A percentile compares a stretch with the other conserved stretches of the same genome.
Evolutionary conservation across 257 asterid genomes (phyloP).

Genomic region (Solanum commersonii): DNA sequence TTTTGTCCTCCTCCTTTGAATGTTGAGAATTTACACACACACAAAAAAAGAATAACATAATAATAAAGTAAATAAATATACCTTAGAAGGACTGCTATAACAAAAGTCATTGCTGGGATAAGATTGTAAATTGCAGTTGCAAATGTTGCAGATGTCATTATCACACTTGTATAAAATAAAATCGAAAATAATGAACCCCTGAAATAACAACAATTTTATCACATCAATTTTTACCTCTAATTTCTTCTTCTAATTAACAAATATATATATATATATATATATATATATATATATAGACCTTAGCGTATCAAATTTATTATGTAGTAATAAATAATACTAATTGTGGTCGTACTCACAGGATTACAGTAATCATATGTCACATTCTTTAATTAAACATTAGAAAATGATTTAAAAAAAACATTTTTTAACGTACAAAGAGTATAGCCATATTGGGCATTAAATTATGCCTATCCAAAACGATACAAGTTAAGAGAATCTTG

Average conservation of each 20-base stretch:
- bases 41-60: background rate
- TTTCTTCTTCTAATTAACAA: background rate
- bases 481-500: background rate
- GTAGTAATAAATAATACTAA: too few relatives aligned
- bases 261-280: too few relatives aligned
- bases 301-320: too few relatives aligned
- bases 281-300: too few relatives aligned
- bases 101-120: constrained; percentile 13
- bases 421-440: background rate
- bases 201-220: background rate
- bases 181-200: constrained; percentile 15
- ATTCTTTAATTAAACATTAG: background rate
- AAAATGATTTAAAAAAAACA: too few relatives aligned
- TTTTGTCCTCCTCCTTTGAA: background rate
- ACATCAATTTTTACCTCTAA: background rate
- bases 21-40: background rate
- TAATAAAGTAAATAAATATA: background rate
- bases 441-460: background rate
- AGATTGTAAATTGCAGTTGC: constrained; percentile 16
- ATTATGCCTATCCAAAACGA: background rate
- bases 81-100: constrained; percentile 9
- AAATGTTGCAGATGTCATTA: constrained; percentile 11
- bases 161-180: constrained; percentile 9
- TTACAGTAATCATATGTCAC: background rate
- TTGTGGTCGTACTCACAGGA: too few relatives aligned